phyloP scores from a whole-genome alignment of 2,329 filamentous ascomycete species.

The Berkeleyomyces rouxiae region DNA sequence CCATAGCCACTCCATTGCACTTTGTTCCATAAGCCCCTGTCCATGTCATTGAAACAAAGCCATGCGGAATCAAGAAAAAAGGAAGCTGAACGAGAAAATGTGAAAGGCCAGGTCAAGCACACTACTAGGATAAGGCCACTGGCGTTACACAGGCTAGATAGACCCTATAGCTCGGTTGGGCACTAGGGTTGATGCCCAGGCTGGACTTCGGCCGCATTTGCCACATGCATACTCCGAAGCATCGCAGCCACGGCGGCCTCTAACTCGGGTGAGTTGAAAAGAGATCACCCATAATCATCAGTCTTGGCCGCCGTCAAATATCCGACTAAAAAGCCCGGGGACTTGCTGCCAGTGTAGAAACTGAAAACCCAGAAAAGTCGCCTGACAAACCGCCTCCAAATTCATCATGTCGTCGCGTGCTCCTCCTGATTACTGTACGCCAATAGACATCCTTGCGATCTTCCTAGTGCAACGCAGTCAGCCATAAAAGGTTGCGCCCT shows the following conservation, averaged over 20 bases:
- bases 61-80: background rate
- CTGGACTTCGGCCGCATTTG: background rate
- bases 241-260: background rate
- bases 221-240: background rate
- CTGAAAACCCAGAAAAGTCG: background rate
- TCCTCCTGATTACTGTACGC: constrained; percentile 13
- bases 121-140: background rate
- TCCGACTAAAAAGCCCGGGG: background rate
- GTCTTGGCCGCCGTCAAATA: background rate
- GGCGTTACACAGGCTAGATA: background rate
- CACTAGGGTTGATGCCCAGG: background rate
- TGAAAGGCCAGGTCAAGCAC: background rate
- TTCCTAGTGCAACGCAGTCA: background rate
- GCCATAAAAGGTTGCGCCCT: background rate
- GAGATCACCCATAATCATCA: background rate
- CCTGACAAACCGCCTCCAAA: background rate
- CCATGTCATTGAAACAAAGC: background rate
- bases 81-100: background rate
- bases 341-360: background rate
- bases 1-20: background rate
- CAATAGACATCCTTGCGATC: background rate
- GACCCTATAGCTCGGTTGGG: background rate
- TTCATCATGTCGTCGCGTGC: constrained; percentile 5
- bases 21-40: background rate
- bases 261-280: background rate